These are phyloP conservation scores for Antrodiella citrinella DNA, from an alignment of 768 basidiomycete species.

Conservation along the genomic window DNA sequence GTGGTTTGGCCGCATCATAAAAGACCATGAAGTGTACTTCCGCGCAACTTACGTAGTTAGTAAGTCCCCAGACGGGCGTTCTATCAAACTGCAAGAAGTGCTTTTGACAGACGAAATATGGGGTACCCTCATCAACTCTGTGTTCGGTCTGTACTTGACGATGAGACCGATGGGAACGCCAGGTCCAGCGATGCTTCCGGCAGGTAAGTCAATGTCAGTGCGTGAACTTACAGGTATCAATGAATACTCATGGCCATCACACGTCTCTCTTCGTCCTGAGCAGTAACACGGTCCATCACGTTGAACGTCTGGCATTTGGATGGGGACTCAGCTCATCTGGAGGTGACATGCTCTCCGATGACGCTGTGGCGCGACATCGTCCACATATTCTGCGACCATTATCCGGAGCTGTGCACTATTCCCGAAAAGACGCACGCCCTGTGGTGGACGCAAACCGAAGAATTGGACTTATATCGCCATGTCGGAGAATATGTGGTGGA, in stretches of 20 bases:
- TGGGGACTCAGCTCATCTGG: not conserved
- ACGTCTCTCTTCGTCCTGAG: no score
- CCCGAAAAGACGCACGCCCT: not conserved
- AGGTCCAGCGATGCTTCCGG: no score
- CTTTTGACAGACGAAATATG: not conserved
- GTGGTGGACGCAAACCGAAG: not conserved
- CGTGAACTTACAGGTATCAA: no score
- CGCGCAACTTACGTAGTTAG: not conserved
- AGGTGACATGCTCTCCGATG: not conserved
- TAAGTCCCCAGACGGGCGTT: not conserved
- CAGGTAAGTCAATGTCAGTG: no score
- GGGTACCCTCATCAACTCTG: not conserved
- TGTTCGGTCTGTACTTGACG: no score
- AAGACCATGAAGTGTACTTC: no score
- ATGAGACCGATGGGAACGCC: no score
- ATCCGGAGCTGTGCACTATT: not conserved
- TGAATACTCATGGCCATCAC: no score
- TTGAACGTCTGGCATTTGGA: not conserved
- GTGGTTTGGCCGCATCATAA: no score
- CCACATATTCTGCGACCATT: not conserved
- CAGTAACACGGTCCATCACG: not conserved
- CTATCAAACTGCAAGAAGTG: not conserved
- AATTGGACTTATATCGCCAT: not conserved
- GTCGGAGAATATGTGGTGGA: not conserved
- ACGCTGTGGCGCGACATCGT: not conserved